Evolutionary conservation across 2,329 filamentous ascomycete species (phyloP).

Genomic region (Lecanicillium sp.): DNA sequence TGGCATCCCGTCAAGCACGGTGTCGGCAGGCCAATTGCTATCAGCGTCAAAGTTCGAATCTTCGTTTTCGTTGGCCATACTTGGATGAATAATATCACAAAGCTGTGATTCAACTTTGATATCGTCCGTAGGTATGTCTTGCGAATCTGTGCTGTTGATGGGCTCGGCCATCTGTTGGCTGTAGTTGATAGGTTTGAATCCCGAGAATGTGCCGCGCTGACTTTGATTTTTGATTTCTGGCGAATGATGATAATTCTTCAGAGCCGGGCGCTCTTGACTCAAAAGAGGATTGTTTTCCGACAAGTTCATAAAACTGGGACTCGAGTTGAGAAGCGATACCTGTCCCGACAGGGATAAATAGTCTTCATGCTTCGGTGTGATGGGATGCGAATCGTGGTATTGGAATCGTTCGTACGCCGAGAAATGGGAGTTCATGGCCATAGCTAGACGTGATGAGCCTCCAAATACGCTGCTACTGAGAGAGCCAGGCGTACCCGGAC

Average conservation of each 20-base stretch:
- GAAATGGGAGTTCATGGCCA: constrained; percentile 10
- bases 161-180: constrained; percentile 17
- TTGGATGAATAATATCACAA: constrained; percentile 18
- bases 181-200: constrained; percentile 27
- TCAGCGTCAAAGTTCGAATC: constrained; percentile 1
- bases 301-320: constrained; percentile 2
- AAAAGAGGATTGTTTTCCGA: constrained; percentile 12
- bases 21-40: constrained; percentile 3
- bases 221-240: constrained; percentile 5
- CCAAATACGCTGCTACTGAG: constrained; percentile 5
- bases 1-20: neutral
- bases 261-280: constrained; percentile 15
- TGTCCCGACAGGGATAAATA: constrained; percentile 8
- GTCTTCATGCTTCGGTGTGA: constrained; percentile 8
- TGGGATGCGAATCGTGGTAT: neutral
- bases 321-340: constrained; percentile 10
- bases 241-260: constrained; percentile 20
- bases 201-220: constrained; percentile 21
- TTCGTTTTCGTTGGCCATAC: neutral
- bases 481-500: neutral
- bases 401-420: constrained; percentile 3
- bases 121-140: constrained; percentile 9
- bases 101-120: constrained; percentile 24
- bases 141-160: constrained; percentile 15
- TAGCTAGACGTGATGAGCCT: constrained; percentile 5